A percentile compares a stretch with the other conserved stretches of the same genome.
These are phyloP conservation scores for Candida piceae DNA, from an alignment of 805 yeast genomes.

Conservation along the genomic window DNA sequence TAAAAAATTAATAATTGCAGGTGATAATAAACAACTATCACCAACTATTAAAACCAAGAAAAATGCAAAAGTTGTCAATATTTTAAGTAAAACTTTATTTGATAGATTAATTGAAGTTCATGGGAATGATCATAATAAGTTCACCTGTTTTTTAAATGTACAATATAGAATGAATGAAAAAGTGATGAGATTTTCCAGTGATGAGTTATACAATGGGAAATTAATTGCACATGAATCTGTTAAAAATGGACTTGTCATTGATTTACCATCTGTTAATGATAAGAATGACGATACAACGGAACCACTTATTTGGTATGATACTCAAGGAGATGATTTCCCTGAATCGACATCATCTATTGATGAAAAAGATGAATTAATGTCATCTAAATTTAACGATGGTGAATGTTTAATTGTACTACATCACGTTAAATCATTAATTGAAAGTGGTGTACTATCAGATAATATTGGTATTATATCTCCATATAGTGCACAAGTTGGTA, in stretches of 20 bases:
- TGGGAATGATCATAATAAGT: slow-evolving; percentile 36
- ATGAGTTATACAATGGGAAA: slow-evolving; percentile 54
- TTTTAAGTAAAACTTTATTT: slow-evolving; percentile 65
- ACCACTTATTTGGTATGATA: slow-evolving; percentile 80
- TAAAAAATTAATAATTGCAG: slow-evolving; percentile 71
- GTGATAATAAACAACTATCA: slow-evolving; percentile 88
- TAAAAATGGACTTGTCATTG: slow-evolving; percentile 44
- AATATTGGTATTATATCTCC: slow-evolving; percentile 88
- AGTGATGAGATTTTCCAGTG: slow-evolving; percentile 77
- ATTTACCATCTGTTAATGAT: slow-evolving; percentile 37
- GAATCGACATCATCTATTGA: slow-evolving; percentile 45
- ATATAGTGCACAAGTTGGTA: slow-evolving; percentile 78
- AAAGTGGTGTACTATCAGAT: slow-evolving; percentile 45
- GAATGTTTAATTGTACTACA: slow-evolving; percentile 60
- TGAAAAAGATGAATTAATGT: slow-evolving; percentile 19
- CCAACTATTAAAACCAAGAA: slow-evolving; percentile 72
- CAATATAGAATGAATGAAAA: slow-evolving; percentile 84
- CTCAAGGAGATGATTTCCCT: slow-evolving; percentile 81
- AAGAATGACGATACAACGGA: slow-evolving; percentile 44
- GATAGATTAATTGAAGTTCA: slow-evolving; percentile 61
- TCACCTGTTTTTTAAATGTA: slow-evolving; percentile 55
- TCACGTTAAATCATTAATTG: slow-evolving; percentile 50
- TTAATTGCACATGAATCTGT: slow-evolving; percentile 62
- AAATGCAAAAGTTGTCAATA: slow-evolving; percentile 34
- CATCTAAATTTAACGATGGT: slow-evolving; percentile 72